phyloP scores from a whole-genome alignment of 2,329 filamentous ascomycete species.

The Domatiomyces catenatus region DNA sequence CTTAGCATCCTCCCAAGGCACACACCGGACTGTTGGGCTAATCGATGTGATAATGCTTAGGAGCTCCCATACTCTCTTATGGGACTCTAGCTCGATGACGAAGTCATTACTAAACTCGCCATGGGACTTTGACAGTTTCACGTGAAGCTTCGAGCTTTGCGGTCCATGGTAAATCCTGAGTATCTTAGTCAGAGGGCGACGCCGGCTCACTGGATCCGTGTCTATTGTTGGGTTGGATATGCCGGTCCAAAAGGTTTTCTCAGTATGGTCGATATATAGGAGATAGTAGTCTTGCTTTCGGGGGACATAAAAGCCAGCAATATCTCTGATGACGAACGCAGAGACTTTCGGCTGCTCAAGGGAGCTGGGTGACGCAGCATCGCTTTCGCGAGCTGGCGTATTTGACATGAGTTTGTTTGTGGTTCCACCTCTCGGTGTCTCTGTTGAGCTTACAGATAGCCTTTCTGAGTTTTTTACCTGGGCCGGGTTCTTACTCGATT shows the following conservation, averaged over 20 bases:
- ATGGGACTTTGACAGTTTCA: background rate
- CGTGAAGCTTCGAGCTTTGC: background rate
- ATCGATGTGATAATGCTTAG: background rate
- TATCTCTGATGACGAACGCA: background rate
- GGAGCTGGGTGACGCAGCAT: background rate
- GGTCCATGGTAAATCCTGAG: conserved; percentile 1
- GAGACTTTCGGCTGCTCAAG: background rate
- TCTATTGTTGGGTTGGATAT: conserved; percentile 2
- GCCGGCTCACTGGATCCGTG: conserved; percentile 1
- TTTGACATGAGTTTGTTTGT: background rate
- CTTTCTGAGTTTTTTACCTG: background rate
- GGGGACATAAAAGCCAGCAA: background rate
- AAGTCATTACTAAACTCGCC: conserved; percentile 1
- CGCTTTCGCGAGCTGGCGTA: background rate
- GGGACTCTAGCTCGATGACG: background rate
- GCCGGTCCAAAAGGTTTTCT: conserved; percentile 4
- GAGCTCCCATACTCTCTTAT: background rate
- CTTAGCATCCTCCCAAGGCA: background rate
- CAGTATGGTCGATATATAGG: conserved; percentile 4
- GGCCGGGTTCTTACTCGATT: background rate
- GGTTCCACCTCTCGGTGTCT: background rate
- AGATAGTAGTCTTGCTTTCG: background rate
- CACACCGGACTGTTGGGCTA: background rate
- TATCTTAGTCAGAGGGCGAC: conserved; percentile 5
- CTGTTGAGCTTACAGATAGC: background rate